A percentile compares a stretch with the other conserved stretches of the same genome.
phyloP scores from a whole-genome alignment of 257 asterid genomes.

The Echites panduratus region DNA sequence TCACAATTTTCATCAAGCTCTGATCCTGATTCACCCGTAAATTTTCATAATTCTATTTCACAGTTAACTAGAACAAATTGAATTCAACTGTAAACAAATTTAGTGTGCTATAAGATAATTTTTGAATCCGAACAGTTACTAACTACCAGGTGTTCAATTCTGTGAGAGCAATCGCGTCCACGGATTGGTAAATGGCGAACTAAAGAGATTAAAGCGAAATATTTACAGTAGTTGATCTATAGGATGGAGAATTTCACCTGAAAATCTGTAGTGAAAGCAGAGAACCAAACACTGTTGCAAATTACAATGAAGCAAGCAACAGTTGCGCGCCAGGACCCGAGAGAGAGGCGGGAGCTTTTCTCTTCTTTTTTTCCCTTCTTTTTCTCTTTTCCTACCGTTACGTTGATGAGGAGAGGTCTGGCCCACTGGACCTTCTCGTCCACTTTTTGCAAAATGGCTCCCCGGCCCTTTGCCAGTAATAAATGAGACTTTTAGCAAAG shows the following conservation, averaged over 20 bases:
- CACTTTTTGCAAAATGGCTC: neutral
- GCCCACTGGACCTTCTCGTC: neutral
- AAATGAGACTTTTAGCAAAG: too few species aligned
- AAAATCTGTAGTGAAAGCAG: neutral
- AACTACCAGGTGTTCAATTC: neutral
- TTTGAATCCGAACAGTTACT: neutral
- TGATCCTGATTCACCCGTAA: neutral
- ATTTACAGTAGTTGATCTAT: neutral
- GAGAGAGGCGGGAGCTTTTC: neutral
- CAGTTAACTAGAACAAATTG: neutral
- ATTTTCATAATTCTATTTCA: neutral
- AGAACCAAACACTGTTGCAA: neutral
- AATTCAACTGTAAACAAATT: neutral
- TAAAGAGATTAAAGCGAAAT: neutral
- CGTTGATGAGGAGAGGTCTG: neutral
- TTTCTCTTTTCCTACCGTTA: neutral
- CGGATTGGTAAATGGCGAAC: neutral
- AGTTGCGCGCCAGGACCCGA: neutral
- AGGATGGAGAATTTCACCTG: conserved; percentile 13
- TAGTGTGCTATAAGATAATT: too few species aligned
- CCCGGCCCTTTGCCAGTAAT: neutral
- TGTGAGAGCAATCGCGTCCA: neutral
- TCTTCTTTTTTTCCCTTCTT: too few species aligned
- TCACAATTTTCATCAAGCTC: neutral
- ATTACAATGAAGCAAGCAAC: neutral